These are phyloP conservation scores for Gossypium stocksii DNA, from an alignment of 345 rosid species.

Conservation along the genomic window DNA sequence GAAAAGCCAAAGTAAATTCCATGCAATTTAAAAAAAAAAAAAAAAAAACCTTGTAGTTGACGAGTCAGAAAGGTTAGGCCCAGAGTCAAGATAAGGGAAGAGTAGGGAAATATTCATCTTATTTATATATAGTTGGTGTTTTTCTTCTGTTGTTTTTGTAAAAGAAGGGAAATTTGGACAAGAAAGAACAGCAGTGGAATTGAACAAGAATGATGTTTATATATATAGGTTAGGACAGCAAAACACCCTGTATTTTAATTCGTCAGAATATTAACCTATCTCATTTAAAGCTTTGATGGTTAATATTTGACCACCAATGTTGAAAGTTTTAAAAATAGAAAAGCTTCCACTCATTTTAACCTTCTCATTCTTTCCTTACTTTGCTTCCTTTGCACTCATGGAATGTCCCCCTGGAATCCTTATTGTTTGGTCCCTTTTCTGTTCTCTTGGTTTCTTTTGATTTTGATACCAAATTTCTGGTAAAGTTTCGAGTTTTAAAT, in stretches of 20 bases:
- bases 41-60: background rate
- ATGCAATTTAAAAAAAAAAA: background rate
- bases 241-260: background rate
- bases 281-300: slow-evolving; percentile 15
- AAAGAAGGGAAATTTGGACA: background rate
- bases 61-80: background rate
- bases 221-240: background rate
- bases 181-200: background rate
- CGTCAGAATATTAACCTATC: slow-evolving; percentile 5
- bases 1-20: background rate
- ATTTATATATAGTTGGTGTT: background rate
- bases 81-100: background rate
- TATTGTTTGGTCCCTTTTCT: slow-evolving; percentile 22
- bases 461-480: too few species aligned
- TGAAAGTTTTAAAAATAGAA: background rate
- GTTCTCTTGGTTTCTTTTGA: background rate
- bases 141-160: background rate
- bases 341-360: slow-evolving; percentile 9
- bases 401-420: slow-evolving; percentile 33
- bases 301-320: background rate
- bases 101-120: background rate
- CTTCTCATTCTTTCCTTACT: slow-evolving; percentile 21
- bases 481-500: too few species aligned
- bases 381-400: slow-evolving; percentile 59
- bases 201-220: background rate